Evolutionary conservation across 768 basidiomycete species (phyloP).

Genomic region (Lactifluus hygrophoroides): DNA sequence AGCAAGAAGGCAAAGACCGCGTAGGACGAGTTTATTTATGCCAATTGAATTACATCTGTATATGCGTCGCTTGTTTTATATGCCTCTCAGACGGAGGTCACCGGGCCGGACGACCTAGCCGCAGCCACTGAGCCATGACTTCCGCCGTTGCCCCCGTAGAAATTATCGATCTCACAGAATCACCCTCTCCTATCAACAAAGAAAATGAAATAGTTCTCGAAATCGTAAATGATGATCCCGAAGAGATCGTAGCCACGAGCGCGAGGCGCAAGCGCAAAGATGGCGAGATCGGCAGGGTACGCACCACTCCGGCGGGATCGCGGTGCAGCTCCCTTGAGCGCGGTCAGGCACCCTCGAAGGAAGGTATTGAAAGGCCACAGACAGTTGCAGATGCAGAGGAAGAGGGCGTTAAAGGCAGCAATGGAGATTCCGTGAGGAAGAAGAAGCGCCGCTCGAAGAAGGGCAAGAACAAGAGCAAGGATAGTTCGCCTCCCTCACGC

Average conservation of each 20-base stretch:
- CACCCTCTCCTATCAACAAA: background rate
- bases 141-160: conserved; percentile 2
- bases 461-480: background rate
- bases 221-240: background rate
- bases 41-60: background rate
- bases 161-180: conserved; percentile 19
- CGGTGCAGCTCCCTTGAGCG: background rate
- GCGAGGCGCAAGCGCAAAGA: conserved; percentile 6
- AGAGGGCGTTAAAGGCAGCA: background rate
- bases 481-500: background rate
- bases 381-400: too few relatives aligned
- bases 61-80: too few relatives aligned
- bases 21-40: background rate
- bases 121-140: conserved; percentile 12
- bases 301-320: background rate
- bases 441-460: conserved; percentile 12
- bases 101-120: too few relatives aligned
- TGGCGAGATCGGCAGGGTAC: background rate
- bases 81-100: too few relatives aligned
- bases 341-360: background rate
- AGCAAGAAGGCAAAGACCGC: background rate
- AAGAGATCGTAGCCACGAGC: background rate
- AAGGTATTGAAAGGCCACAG: background rate
- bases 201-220: background rate
- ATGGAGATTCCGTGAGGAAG: background rate